Base-by-base conservation (phyloP, 768 basidiomycete genomes). In the Podaxis rugospora region DNA sequence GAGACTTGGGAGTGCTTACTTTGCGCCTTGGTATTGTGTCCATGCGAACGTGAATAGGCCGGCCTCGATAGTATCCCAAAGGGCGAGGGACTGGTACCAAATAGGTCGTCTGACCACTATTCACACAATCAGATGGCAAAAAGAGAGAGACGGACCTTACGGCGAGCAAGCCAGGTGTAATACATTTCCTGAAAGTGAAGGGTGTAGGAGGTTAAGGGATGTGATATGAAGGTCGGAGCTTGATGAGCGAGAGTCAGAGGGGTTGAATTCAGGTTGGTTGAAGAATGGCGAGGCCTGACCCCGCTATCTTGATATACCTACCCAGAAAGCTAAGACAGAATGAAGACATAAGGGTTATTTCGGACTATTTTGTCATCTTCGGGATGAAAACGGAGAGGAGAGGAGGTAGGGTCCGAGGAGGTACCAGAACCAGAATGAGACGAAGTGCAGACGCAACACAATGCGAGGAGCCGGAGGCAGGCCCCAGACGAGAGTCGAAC, bases 21-120 rank as follows among this genome's bases (percentile, higher is more conserved):
- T 63, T 59, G 66, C 65, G 47, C 67, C 68, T 51, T 64, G 64
- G 62, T 71, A 72, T 18, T 72, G 65, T 62, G 66, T 63, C 65
- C 68, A 74, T 21, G 73, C 69, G 36, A 70, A 65, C 10, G 66
- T 68, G 21, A 70, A 65, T 13, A 76, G 61, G 3, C 68, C 44
- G 13, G 75, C 69, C 66, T 78, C 72, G 46, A 76, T 64, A 27
- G 68, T 61, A 37, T 67, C 67, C 75, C 75, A 77, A 40, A 77
- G 54, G 23, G 71, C 63, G 54, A 78, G 66, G 37, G 71, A 73
- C 77, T 77, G 59, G 53, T 53, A 18, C 13, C 50, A 28, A 14
- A n/a, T 6, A 35, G 25, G 21, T 37, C 42, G 25, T 25, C 46
- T 51, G 37, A 13, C 27, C 11, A 37, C 14, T 32, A 18, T 37